phyloP scores from a whole-genome alignment of 371 early-diverging fungal species.

The Rhizopus arrhizus region DNA sequence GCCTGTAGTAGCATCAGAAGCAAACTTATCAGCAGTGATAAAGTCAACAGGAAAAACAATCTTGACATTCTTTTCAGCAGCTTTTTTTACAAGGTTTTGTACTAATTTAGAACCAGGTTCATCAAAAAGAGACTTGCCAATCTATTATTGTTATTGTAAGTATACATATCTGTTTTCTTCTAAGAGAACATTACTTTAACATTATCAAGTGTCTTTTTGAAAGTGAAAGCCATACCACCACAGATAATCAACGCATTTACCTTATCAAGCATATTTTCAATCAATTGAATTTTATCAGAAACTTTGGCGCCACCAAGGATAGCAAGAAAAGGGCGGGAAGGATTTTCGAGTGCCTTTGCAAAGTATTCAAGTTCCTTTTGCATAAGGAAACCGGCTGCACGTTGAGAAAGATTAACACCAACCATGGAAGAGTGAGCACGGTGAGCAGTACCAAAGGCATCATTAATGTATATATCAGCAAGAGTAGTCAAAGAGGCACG shows the following conservation, averaged over 20 bases:
- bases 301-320: constrained; percentile 99
- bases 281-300: constrained; percentile 97
- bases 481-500: constrained; percentile 88
- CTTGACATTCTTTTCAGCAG: constrained; percentile 85
- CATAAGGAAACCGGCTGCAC: constrained; percentile 97
- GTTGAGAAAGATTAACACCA: constrained; percentile 88
- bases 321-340: constrained; percentile 94
- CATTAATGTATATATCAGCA: constrained; percentile 97
- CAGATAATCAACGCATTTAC: constrained; percentile 90
- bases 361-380: constrained; percentile 99
- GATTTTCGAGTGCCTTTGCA: constrained; percentile 92
- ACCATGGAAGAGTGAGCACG: constrained; percentile 97
- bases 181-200: constrained; percentile 62
- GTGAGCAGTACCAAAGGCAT: constrained; percentile 99
- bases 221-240: constrained; percentile 98
- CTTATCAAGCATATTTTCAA: constrained; percentile 94
- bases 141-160: constrained; percentile 44
- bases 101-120: constrained; percentile 87
- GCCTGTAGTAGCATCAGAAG: constrained; percentile 77
- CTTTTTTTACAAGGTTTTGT: constrained; percentile 79
- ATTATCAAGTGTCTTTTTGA: constrained; percentile 86
- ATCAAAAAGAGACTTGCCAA: constrained; percentile 94
- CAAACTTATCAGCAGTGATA: constrained; percentile 86
- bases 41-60: constrained; percentile 92
- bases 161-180: constrained; percentile 1